Conservation (phyloP, 176 grass and related monocot genomes). For the Saccharum spontaneum region DNA sequence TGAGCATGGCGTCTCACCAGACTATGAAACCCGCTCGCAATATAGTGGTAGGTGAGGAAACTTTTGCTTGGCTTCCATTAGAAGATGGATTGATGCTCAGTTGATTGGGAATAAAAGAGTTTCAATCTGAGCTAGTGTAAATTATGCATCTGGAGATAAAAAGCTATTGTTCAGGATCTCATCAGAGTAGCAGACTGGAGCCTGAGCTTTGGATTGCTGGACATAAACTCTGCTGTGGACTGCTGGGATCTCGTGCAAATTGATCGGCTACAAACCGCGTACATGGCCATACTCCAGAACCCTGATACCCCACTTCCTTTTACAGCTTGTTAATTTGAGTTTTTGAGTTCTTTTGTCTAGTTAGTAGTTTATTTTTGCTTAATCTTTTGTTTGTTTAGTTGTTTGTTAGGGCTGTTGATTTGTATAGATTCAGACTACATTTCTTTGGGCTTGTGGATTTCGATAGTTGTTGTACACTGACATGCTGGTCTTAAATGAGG, state of each 20-base stretch:
- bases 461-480: constrained; percentile 23
- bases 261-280: neutral
- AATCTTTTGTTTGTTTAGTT: constrained; percentile 34
- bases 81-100: neutral
- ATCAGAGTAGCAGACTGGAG: constrained; percentile 21
- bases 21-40: constrained; percentile 55
- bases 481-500: constrained; percentile 23
- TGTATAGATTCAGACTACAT: constrained; percentile 40
- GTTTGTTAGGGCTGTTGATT: constrained; percentile 39
- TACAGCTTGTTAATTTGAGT: constrained; percentile 22
- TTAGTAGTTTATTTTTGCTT: neutral
- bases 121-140: constrained; percentile 29
- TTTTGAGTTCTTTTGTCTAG: constrained; percentile 29
- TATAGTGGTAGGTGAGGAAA: constrained; percentile 40
- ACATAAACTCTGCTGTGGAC: constrained; percentile 10
- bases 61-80: neutral
- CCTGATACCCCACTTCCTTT: neutral
- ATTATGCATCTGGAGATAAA: constrained; percentile 37
- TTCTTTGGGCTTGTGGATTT: constrained; percentile 31
- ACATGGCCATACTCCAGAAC: neutral
- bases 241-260: neutral
- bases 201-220: neutral
- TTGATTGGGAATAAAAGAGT: constrained; percentile 29
- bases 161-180: constrained; percentile 17
- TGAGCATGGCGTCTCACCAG: constrained; percentile 64